Evolutionary conservation across 805 yeast species (phyloP).

Genomic region (Debaryomyces hansenii): DNA sequence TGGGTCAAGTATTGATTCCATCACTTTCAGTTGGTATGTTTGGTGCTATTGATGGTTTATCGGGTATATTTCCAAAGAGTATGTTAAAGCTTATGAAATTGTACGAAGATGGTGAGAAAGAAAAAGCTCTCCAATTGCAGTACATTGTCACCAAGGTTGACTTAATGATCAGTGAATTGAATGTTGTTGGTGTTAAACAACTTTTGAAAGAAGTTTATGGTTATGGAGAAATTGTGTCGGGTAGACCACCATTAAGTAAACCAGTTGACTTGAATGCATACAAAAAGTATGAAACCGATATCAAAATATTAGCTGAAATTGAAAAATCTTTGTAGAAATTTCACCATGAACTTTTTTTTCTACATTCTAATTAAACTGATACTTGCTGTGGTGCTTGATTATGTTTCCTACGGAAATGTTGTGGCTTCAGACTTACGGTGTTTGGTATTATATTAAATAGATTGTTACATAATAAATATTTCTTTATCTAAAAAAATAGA

Average conservation of each 20-base stretch:
- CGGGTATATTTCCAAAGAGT: slow-evolving; percentile 21
- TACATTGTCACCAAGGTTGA: slow-evolving; percentile 20
- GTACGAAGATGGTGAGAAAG: slow-evolving; percentile 11
- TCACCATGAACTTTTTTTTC: too few species aligned
- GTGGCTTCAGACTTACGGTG: too few species aligned
- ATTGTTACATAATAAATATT: too few species aligned
- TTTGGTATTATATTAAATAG: too few species aligned
- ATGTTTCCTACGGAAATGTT: too few species aligned
- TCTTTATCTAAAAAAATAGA: too few species aligned
- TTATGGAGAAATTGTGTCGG: slow-evolving; percentile 22
- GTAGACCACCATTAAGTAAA: slow-evolving; percentile 31
- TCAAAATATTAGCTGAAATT: background rate
- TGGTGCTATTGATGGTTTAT: slow-evolving; percentile 26
- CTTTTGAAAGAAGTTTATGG: slow-evolving; percentile 20
- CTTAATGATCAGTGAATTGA: slow-evolving; percentile 26
- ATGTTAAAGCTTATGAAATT: slow-evolving; percentile 17
- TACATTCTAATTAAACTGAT: too few species aligned
- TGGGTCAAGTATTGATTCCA: slow-evolving; percentile 25
- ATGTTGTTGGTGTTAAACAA: slow-evolving; percentile 29
- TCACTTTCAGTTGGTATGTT: slow-evolving; percentile 20
- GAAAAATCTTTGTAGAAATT: background rate
- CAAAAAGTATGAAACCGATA: slow-evolving; percentile 12
- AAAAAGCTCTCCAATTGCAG: slow-evolving; percentile 20
- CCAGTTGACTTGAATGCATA: slow-evolving; percentile 7
- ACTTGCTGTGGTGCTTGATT: too few species aligned